Base-by-base conservation (phyloP, 2,329 filamentous ascomycete species). In the Sarocladiaceae sp. region DNA sequence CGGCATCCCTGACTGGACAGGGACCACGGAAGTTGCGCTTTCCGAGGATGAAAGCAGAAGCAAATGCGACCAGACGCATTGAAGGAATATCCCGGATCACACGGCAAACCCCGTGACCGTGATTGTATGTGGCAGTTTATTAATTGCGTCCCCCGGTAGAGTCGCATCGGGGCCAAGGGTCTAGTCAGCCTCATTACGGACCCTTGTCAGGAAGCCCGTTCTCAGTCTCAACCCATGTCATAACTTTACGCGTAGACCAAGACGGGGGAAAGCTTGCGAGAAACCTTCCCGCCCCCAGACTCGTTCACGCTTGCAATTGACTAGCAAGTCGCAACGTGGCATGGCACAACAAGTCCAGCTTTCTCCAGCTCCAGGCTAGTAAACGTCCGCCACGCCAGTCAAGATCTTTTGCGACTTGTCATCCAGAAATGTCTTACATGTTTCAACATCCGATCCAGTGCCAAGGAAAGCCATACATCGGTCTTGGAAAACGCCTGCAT, bases 101-200 rank as follows among this genome's bases (percentile, higher is more conserved):
- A n/a, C n/a, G n/a, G 15, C 7, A 23, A 40, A 8, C 37, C 37
- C 37, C 37, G 37, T 40, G 37, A 40, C 23, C 37, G 20, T 20
- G 17, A n/a, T 17, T 4, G 23, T 15, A 40, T 40, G 37, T 40
- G 37, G 37, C 15, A n/a, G 37, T 22, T 40, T 20, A 40, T 23
- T 20, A 8, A 20, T 20, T 8, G 17, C 12, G 18, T 12, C n/a
- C 10, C 10, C 35, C 35, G 35, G 35, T 22, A 23, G 7, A 17
- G 37, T 22, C 17, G 37, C 17, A 23, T 23, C 23, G 17, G 17
- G n/a, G n/a, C n/a, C n/a, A 7, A 4, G 17, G 18, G 37, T 22
- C 37, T 40, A 22, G 17, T 40, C 37, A 40, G 37, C 37, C 37
- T 40, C 37, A 23, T 40, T 40, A n/a, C n/a, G n/a, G n/a, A n/a